Percentiles rank a stretch among this genome's conserved stretches.
Evolutionary conservation across 805 yeast species (phyloP).

Genomic region (Candida ovalis): DNA sequence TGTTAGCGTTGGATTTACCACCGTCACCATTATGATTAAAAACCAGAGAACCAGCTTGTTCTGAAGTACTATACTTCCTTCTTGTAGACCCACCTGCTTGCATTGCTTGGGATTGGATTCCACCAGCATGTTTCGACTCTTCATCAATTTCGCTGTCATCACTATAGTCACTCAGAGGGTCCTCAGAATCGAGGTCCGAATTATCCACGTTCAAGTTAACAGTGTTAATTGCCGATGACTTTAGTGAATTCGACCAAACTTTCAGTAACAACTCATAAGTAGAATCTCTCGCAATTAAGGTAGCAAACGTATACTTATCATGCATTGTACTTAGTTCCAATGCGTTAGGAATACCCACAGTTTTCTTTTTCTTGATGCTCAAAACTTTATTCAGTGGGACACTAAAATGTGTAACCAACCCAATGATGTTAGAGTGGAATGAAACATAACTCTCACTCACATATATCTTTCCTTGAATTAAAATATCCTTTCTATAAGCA

Average conservation of each 20-base stretch:
- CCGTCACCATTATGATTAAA: too few relatives aligned
- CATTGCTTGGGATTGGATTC: neutral
- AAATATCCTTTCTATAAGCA: constrained; percentile 60
- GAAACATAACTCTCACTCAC: constrained; percentile 47
- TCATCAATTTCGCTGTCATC: constrained; percentile 7
- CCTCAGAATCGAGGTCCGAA: constrained; percentile 36
- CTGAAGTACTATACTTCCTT: too few relatives aligned
- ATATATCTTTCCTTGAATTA: constrained; percentile 64
- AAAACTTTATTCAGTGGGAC: constrained; percentile 61
- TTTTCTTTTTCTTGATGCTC: constrained; percentile 59
- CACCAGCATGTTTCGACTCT: neutral
- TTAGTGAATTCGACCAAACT: constrained; percentile 52
- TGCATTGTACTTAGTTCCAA: constrained; percentile 60
- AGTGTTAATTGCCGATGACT: constrained; percentile 11
- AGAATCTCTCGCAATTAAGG: constrained; percentile 58
- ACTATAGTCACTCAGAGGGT: constrained; percentile 20
- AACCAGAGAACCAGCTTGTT: too few relatives aligned
- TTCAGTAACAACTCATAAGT: constrained; percentile 48
- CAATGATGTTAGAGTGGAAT: constrained; percentile 66
- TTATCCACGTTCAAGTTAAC: constrained; percentile 21
- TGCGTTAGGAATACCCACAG: constrained; percentile 69
- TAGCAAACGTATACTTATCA: constrained; percentile 59
- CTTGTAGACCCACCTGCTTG: neutral
- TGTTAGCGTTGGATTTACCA: neutral
- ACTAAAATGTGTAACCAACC: constrained; percentile 57